phyloP scores from a whole-genome alignment of 441 rosid species.

The Viola pubescens region DNA sequence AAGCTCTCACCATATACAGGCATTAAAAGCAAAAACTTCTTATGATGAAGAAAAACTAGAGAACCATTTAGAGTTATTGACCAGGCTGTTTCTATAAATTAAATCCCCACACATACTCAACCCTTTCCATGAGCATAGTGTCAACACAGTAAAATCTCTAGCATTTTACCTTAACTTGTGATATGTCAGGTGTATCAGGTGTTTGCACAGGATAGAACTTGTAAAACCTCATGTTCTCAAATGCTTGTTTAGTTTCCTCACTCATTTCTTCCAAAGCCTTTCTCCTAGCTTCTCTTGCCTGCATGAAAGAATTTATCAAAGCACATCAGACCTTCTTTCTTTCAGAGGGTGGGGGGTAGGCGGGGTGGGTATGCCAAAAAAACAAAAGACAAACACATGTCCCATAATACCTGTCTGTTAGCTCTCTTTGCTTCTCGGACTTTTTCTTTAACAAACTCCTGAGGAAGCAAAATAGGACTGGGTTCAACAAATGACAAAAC shows the following conservation, averaged over 20 bases:
- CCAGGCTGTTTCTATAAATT: too few species aligned
- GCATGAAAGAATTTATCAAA: slow-evolving; percentile 13
- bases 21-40: too few species aligned
- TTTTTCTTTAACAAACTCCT: slow-evolving; percentile 77
- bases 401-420: slow-evolving; percentile 55
- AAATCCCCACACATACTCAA: neutral
- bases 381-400: neutral
- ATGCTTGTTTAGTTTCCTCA: slow-evolving; percentile 54
- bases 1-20: too few species aligned
- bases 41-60: too few species aligned
- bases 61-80: too few species aligned
- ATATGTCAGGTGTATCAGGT: slow-evolving; percentile 64
- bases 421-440: slow-evolving; percentile 84
- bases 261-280: slow-evolving; percentile 61
- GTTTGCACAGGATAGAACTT: slow-evolving; percentile 77
- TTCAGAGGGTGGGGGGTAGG: neutral
- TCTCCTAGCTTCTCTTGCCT: slow-evolving; percentile 74
- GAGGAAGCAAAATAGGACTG: slow-evolving; percentile 9
- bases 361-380: too few species aligned
- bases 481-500: slow-evolving; percentile 2
- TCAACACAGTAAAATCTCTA: neutral
- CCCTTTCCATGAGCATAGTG: too few species aligned
- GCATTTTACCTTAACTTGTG: slow-evolving; percentile 47
- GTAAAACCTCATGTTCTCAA: slow-evolving; percentile 58
- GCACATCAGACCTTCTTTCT: neutral